Evolutionary conservation across 2,329 filamentous ascomycete genomes (phyloP).

Genomic region (Trichoderma arundinaceum): DNA sequence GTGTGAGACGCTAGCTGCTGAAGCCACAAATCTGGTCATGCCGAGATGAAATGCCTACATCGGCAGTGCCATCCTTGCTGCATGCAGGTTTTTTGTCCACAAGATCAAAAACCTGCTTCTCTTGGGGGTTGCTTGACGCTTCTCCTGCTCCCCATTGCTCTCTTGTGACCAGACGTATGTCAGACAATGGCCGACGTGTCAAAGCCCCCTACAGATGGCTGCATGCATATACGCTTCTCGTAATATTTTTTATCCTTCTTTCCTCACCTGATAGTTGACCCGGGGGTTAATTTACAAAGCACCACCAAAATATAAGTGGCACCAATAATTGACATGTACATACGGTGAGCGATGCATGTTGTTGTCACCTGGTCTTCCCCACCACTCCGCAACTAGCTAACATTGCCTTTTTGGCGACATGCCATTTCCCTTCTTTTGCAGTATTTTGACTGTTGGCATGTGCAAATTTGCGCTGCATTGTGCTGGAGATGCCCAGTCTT

Average conservation of each 20-base stretch:
- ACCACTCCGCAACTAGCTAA: background rate
- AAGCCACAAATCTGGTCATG: conserved; percentile 7
- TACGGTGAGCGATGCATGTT: conserved; percentile 13
- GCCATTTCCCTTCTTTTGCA: background rate
- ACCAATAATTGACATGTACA: background rate
- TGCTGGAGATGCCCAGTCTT: background rate
- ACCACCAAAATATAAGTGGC: background rate
- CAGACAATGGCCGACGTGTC: conserved; percentile 21
- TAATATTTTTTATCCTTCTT: background rate
- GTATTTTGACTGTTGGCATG: background rate
- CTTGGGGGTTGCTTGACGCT: background rate
- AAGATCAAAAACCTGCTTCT: conserved; percentile 11
- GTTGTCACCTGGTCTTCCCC: conserved; percentile 18
- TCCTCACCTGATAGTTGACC: background rate
- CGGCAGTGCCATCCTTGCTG: conserved; percentile 2
- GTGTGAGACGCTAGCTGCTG: conserved; percentile 16
- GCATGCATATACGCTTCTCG: conserved; percentile 11
- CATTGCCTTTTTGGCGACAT: conserved; percentile 9
- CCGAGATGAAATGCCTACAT: background rate
- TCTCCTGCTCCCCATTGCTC: no score
- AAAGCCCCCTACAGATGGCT: conserved; percentile 7
- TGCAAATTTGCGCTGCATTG: background rate
- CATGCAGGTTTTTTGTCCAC: conserved; percentile 12
- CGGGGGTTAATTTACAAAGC: background rate
- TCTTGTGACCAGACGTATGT: conserved; percentile 5